These are phyloP conservation scores for Rhinocladiella mackenziei DNA, from an alignment of 2,329 filamentous ascomycete genomes.

Conservation along the genomic window DNA sequence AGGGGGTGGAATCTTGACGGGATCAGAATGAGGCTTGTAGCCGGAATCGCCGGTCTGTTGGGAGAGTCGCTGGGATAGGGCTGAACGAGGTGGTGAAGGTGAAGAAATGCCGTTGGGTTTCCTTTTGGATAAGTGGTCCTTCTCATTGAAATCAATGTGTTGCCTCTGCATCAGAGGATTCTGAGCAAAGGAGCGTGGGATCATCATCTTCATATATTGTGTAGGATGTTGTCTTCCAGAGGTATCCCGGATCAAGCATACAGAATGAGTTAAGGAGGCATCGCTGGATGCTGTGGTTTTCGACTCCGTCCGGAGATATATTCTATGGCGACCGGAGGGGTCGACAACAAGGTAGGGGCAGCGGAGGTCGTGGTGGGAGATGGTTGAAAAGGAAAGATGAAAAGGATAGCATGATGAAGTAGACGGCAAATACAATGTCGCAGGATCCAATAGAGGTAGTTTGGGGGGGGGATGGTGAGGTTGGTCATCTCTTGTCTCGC, in stretches of 20 bases:
- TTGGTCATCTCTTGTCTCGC: too few species aligned
- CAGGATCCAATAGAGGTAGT: neutral
- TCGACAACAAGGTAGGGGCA: neutral
- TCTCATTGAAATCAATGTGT: conserved; percentile 16
- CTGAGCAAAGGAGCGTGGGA: conserved; percentile 40
- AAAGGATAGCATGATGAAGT: conserved; percentile 10
- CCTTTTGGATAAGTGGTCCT: conserved; percentile 14
- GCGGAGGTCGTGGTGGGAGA: neutral
- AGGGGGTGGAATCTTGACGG: conserved; percentile 19
- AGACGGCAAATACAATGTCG: neutral
- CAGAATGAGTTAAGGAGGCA: conserved; percentile 4
- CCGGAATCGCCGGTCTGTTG: conserved; percentile 7
- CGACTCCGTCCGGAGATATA: neutral
- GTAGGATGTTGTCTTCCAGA: neutral
- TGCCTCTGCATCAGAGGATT: conserved; percentile 34
- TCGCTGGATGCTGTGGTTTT: conserved; percentile 1
- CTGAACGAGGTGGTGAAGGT: conserved; percentile 12
- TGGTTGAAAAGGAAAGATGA: conserved; percentile 1
- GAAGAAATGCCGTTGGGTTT: conserved; percentile 1
- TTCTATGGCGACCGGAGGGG: neutral
- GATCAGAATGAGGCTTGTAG: conserved; percentile 11
- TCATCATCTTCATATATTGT: conserved; percentile 36
- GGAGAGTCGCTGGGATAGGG: conserved; percentile 16
- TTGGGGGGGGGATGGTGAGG: neutral
- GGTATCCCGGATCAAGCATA: too few species aligned